A percentile compares a stretch with the other conserved stretches of the same genome.
Conservation (phyloP, 2,329 filamentous ascomycete species). For the Curvularia verruculosa region DNA sequence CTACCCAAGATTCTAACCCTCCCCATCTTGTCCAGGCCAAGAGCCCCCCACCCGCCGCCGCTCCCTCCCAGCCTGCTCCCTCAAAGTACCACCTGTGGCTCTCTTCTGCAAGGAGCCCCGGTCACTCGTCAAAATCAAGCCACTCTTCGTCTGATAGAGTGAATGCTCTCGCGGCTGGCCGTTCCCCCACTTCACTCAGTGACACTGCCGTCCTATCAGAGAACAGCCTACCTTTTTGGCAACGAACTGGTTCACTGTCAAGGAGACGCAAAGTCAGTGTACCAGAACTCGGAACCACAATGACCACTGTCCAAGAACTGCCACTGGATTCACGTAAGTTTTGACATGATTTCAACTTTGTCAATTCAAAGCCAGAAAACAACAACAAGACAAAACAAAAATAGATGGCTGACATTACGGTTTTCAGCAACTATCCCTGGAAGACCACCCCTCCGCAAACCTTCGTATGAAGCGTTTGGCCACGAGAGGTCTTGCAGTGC, state of each 20-base stretch:
- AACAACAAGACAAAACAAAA: too few species aligned
- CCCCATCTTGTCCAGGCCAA: conserved; percentile 26
- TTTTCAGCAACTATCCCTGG: conserved; percentile 49
- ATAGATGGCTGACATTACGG: conserved; percentile 21
- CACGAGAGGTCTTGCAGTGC: conserved; percentile 50
- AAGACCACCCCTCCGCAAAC: conserved; percentile 47
- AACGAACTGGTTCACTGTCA: conserved; percentile 47
- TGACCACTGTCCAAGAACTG: conserved; percentile 49
- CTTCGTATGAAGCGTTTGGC: conserved; percentile 41
- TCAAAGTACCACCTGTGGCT: conserved; percentile 49
- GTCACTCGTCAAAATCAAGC: conserved; percentile 26
- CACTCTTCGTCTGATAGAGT: conserved; percentile 39
- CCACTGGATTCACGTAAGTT: conserved; percentile 50
- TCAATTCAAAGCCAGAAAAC: neutral
- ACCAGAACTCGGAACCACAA: conserved; percentile 47
- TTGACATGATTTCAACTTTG: neutral
- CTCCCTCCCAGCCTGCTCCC: conserved; percentile 28
- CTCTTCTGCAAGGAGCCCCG: conserved; percentile 39
- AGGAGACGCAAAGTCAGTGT: conserved; percentile 51
- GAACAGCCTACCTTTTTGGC: conserved; percentile 41
- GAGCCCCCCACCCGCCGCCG: conserved; percentile 38
- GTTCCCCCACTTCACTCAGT: conserved; percentile 50
- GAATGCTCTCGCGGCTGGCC: conserved; percentile 46
- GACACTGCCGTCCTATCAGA: conserved; percentile 47
- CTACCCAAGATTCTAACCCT: conserved; percentile 30